Percentiles rank a stretch among this genome's conserved stretches.
phyloP scores from a whole-genome alignment of 495 filamentous ascomycete genomes.

The Aspergillus sclerotioniger region DNA sequence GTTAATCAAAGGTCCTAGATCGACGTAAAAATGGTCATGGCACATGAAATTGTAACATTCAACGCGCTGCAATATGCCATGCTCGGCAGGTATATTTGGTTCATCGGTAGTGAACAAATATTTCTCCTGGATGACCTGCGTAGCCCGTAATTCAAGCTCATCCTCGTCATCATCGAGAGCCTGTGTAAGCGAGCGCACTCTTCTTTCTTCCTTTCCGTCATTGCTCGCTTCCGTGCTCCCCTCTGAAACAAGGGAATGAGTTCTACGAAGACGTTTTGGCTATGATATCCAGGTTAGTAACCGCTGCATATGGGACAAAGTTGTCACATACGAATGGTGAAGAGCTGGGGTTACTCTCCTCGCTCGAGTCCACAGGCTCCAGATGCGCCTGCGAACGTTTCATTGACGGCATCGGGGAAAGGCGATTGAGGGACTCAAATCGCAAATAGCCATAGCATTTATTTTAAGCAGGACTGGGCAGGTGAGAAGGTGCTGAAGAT shows the following conservation, averaged over 20 bases:
- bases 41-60: constrained; percentile 95
- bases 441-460: neutral
- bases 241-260: constrained; percentile 22
- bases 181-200: constrained; percentile 33
- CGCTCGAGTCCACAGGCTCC: constrained; percentile 49
- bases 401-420: constrained; percentile 37
- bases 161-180: constrained; percentile 42
- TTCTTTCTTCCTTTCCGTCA: constrained; percentile 18
- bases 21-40: constrained; percentile 73
- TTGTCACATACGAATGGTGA: constrained; percentile 28
- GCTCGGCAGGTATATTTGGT: constrained; percentile 74
- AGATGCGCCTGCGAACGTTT: constrained; percentile 48
- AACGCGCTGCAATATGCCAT: constrained; percentile 78
- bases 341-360: constrained; percentile 43
- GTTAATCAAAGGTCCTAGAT: constrained; percentile 89
- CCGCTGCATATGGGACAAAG: neutral
- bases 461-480: neutral
- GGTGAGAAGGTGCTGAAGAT: neutral
- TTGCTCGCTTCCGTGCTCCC: constrained; percentile 30
- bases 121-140: constrained; percentile 65
- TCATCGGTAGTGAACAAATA: constrained; percentile 51
- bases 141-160: constrained; percentile 62
- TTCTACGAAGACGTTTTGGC: constrained; percentile 41
- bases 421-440: neutral
- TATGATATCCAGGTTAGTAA: constrained; percentile 21